These are phyloP conservation scores for Zelonia costaricensis DNA, from an alignment of 208 protist genomes.

Conservation along the genomic window DNA sequence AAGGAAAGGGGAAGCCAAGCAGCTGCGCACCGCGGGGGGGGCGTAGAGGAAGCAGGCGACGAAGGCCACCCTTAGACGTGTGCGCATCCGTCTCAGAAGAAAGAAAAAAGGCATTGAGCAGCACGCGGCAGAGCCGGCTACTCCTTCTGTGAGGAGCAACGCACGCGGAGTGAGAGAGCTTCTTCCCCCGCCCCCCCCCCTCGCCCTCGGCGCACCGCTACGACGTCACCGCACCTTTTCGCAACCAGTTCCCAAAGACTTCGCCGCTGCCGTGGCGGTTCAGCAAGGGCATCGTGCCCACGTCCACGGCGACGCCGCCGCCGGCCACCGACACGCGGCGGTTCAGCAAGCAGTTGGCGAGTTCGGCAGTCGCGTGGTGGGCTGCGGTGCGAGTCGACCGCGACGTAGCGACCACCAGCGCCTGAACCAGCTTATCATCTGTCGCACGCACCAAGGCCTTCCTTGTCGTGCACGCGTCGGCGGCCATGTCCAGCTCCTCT, in stretches of 20 bases:
- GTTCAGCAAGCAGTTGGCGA: constrained; percentile 31
- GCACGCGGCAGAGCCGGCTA: too few species aligned
- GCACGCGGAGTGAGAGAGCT: too few species aligned
- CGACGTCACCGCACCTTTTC: constrained; percentile 13
- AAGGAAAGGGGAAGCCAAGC: too few species aligned
- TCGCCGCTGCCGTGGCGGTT: background rate
- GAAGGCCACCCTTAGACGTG: too few species aligned
- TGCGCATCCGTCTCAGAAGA: too few species aligned
- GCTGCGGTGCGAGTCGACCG: background rate
- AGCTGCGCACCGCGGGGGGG: too few species aligned
- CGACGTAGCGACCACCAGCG: constrained; percentile 21
- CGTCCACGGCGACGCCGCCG: constrained; percentile 28
- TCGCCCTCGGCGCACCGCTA: too few species aligned
- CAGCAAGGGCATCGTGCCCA: constrained; percentile 3
- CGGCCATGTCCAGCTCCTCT: background rate
- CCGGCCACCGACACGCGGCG: constrained; percentile 18
- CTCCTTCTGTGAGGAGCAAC: too few species aligned
- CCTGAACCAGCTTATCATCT: constrained; percentile 25
- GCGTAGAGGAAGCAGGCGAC: too few species aligned
- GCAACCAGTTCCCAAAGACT: constrained; percentile 21
- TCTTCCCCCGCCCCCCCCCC: too few species aligned
- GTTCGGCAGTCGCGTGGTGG: constrained; percentile 15
- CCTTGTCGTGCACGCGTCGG: background rate
- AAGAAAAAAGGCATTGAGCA: too few species aligned
- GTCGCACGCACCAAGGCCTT: constrained; percentile 13